Conservation (phyloP, 805 yeast species). For the Saccharomycopsis amapae region DNA sequence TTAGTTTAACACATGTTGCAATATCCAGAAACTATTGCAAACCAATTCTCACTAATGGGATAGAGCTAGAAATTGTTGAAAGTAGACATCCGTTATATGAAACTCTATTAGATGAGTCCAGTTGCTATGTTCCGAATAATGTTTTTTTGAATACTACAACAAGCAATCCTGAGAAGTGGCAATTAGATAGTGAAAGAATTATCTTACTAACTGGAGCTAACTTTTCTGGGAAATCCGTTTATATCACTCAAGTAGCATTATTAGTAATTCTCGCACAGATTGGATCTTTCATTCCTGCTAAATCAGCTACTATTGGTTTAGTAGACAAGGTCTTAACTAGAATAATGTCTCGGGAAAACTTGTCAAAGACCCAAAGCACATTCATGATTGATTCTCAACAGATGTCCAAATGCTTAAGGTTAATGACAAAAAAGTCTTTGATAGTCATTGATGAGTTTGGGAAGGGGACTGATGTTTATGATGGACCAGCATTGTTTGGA, state of each 20-base stretch:
- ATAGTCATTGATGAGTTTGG: slow-evolving; percentile 72
- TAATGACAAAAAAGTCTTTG: slow-evolving; percentile 45
- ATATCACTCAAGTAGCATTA: slow-evolving; percentile 68
- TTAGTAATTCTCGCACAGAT: slow-evolving; percentile 64
- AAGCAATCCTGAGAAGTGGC: slow-evolving; percentile 24
- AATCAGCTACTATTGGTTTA: slow-evolving; percentile 49
- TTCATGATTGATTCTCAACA: slow-evolving; percentile 88
- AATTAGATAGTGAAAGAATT: slow-evolving; percentile 34
- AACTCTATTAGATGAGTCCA: slow-evolving; percentile 24
- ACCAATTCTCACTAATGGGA: slow-evolving; percentile 30
- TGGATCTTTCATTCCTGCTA: slow-evolving; percentile 71
- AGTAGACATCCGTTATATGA: slow-evolving; percentile 47
- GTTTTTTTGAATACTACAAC: slow-evolving; percentile 30
- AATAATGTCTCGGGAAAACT: slow-evolving; percentile 77
- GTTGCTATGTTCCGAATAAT: slow-evolving; percentile 39
- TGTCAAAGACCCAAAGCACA: slow-evolving; percentile 69
- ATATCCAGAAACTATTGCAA: slow-evolving; percentile 25
- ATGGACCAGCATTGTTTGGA: slow-evolving; percentile 96
- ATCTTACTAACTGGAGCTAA: slow-evolving; percentile 74
- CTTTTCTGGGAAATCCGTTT: slow-evolving; percentile 81
- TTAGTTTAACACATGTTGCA: slow-evolving; percentile 31
- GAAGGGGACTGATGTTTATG: slow-evolving; percentile 58
- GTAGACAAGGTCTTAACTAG: slow-evolving; percentile 53
- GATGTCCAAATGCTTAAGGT: slow-evolving; percentile 55
- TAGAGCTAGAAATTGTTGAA: slow-evolving; percentile 28